Evolutionary conservation across 805 yeast genomes (phyloP).

Genomic region (Saturnispora ahearnii): DNA sequence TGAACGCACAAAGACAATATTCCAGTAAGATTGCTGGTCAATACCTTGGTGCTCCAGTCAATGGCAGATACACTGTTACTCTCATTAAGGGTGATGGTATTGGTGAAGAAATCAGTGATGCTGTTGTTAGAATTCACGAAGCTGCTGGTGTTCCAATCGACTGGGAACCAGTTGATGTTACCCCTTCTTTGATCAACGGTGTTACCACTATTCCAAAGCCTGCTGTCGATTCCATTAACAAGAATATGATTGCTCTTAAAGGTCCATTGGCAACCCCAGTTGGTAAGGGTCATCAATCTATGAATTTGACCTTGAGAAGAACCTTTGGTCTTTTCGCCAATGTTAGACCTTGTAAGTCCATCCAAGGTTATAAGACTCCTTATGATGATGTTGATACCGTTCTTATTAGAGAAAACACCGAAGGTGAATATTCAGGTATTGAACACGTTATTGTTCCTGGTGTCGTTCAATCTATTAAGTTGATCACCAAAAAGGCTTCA

Average conservation of each 20-base stretch:
- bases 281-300: conserved; percentile 96
- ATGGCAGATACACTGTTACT: conserved; percentile 89
- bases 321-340: conserved; percentile 94
- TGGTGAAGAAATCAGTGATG: conserved; percentile 89
- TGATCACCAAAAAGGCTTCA: conserved; percentile 93
- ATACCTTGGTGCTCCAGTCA: conserved; percentile 55
- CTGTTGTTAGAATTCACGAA: conserved; percentile 85
- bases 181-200: conserved; percentile 86
- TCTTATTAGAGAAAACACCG: conserved; percentile 97
- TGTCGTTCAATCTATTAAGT: conserved; percentile 94
- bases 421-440: conserved; percentile 98
- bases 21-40: conserved; percentile 47
- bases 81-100: conserved; percentile 98
- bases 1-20: conserved; percentile 21
- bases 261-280: conserved; percentile 99
- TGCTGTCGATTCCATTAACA: conserved; percentile 88
- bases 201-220: conserved; percentile 87
- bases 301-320: conserved; percentile 95
- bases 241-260: conserved; percentile 89
- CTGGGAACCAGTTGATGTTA: conserved; percentile 96
- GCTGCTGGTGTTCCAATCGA: conserved; percentile 95
- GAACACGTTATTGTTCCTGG: conserved; percentile 98
- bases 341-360: conserved; percentile 92
- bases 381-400: conserved; percentile 87
- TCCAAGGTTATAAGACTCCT: conserved; percentile 89